phyloP scores from a whole-genome alignment of 2,329 filamentous ascomycete genomes.

The Aspergillus tubingensis region DNA sequence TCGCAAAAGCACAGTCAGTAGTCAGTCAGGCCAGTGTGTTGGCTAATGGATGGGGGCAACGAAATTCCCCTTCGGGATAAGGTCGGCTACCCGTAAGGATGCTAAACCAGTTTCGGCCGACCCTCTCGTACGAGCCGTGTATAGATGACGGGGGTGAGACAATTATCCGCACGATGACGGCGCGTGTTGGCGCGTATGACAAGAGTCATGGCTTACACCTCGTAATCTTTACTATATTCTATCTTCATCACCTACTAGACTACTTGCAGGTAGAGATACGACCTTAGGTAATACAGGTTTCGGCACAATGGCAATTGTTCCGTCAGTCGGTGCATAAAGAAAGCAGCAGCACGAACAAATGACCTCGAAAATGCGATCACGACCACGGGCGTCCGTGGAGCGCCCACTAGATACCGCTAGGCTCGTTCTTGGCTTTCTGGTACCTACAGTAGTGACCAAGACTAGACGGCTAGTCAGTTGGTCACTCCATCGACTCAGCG shows the following conservation, averaged over 20 bases:
- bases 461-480: conserved; percentile 7
- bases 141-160: background rate
- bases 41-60: background rate
- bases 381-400: conserved; percentile 1
- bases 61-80: background rate
- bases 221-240: too few species aligned
- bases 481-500: conserved; percentile 16
- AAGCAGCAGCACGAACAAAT: too few species aligned
- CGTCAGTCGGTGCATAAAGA: background rate
- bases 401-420: conserved; percentile 14
- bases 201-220: too few species aligned
- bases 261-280: background rate
- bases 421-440: conserved; percentile 23
- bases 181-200: background rate
- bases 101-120: background rate
- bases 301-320: background rate
- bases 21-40: background rate
- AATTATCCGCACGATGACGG: background rate
- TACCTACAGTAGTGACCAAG: conserved; percentile 38
- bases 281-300: background rate
- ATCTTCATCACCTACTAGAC: too few species aligned
- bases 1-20: background rate
- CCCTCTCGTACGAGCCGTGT: background rate
- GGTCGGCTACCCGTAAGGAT: too few species aligned
- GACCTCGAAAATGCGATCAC: background rate